These are phyloP conservation scores for Corinectria fuckeliana DNA, from an alignment of 2,329 filamentous ascomycete genomes.

Conservation along the genomic window DNA sequence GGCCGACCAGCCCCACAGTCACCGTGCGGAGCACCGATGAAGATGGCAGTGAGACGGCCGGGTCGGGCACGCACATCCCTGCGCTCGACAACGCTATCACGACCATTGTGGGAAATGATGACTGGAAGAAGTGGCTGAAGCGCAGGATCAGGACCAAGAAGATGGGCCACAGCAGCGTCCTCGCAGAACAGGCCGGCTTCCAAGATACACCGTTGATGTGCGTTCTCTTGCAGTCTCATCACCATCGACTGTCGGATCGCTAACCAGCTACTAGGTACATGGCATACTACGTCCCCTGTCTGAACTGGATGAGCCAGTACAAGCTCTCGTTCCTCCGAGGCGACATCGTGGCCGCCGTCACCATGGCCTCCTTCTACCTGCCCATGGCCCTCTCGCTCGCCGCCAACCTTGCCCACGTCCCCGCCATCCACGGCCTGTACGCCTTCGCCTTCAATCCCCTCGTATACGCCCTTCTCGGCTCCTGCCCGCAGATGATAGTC, in stretches of 20 bases:
- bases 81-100: constrained; percentile 49
- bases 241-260: not conserved
- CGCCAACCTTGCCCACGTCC: constrained; percentile 89
- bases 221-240: constrained; percentile 36
- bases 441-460: constrained; percentile 92
- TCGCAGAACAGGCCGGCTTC: constrained; percentile 77
- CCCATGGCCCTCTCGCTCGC: constrained; percentile 96
- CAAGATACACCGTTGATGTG: constrained; percentile 78
- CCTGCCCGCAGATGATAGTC: constrained; percentile 90
- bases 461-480: constrained; percentile 89
- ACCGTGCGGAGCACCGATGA: constrained; percentile 42
- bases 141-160: constrained; percentile 65
- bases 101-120: constrained; percentile 47
- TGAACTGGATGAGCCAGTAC: constrained; percentile 92
- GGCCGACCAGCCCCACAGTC: constrained; percentile 58
- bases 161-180: constrained; percentile 73
- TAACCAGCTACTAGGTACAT: constrained; percentile 69
- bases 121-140: constrained; percentile 59
- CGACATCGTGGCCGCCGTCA: constrained; percentile 86
- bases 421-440: constrained; percentile 93
- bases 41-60: constrained; percentile 43
- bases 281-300: constrained; percentile 89
- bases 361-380: constrained; percentile 98
- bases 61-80: constrained; percentile 42
- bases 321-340: constrained; percentile 81